Evolutionary conservation across 768 basidiomycete genomes (phyloP).

Genomic region (Lepiota brunneoincarnata): DNA sequence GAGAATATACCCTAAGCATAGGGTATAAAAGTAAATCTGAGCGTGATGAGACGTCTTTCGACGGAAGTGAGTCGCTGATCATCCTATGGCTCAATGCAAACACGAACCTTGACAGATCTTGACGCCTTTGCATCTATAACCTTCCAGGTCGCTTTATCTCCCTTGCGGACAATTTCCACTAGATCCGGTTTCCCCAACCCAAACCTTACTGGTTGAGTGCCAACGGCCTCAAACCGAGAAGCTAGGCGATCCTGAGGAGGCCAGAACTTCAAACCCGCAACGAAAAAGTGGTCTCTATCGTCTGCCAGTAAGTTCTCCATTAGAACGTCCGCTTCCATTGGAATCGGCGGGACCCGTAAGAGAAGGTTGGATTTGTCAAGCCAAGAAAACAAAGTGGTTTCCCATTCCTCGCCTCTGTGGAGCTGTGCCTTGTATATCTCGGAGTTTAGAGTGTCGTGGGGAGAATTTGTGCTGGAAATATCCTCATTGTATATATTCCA

Average conservation of each 20-base stretch:
- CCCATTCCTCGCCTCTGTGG: constrained; percentile 46
- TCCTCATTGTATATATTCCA: constrained; percentile 36
- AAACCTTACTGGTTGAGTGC: constrained; percentile 34
- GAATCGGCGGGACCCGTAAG: constrained; percentile 35
- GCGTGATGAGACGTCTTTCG: constrained; percentile 46
- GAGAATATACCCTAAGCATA: constrained; percentile 41
- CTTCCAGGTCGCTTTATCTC: constrained; percentile 37
- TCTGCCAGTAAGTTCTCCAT: constrained; percentile 42
- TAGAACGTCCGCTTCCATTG: constrained; percentile 30
- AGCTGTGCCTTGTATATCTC: constrained; percentile 36
- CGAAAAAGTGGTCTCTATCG: constrained; percentile 42
- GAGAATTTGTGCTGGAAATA: neutral
- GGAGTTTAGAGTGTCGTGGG: constrained; percentile 9
- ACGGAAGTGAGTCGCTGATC: neutral
- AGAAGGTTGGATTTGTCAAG: constrained; percentile 39
- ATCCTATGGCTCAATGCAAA: neutral
- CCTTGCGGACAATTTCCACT: constrained; percentile 37
- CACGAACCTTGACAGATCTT: constrained; percentile 40
- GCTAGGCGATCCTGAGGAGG: constrained; percentile 36
- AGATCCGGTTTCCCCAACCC: constrained; percentile 49
- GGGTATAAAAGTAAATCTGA: constrained; percentile 50
- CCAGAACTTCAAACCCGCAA: constrained; percentile 40
- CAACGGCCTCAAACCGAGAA: constrained; percentile 29
- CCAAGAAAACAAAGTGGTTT: constrained; percentile 37
- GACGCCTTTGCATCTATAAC: constrained; percentile 52